These are phyloP conservation scores for Penstemon newberryi DNA, from an alignment of 257 asterid genomes.

Conservation along the genomic window DNA sequence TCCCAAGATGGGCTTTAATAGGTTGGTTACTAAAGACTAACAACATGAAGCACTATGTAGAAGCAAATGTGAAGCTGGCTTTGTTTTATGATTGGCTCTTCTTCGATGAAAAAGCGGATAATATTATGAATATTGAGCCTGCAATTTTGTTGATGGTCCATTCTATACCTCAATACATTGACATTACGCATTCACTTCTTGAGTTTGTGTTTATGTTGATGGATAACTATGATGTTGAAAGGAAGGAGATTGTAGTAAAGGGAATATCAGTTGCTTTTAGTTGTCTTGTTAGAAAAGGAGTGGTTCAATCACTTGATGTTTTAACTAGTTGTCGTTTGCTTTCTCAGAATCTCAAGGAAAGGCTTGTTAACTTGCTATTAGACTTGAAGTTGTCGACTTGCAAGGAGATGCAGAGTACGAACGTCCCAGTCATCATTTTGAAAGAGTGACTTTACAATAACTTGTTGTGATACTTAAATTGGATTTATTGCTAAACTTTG, in stretches of 20 bases:
- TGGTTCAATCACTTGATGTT: conserved; percentile 60
- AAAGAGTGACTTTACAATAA: not conserved
- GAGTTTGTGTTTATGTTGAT: conserved; percentile 62
- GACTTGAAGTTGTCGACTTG: conserved; percentile 24
- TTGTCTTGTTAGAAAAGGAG: conserved; percentile 48
- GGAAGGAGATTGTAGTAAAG: conserved; percentile 52
- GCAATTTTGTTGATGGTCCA: conserved; percentile 66
- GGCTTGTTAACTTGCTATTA: conserved; percentile 44
- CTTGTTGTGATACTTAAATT: not conserved
- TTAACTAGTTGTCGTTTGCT: conserved; percentile 49
- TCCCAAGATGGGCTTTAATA: conserved; percentile 79
- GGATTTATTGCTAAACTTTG: too few species aligned
- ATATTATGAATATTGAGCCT: conserved; percentile 75
- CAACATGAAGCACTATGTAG: conserved; percentile 48
- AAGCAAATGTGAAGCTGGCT: conserved; percentile 73
- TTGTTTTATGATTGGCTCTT: conserved; percentile 83
- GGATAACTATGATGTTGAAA: conserved; percentile 70
- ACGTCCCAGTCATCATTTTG: conserved; percentile 6
- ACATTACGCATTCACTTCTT: conserved; percentile 68
- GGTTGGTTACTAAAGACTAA: conserved; percentile 71
- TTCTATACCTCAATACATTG: conserved; percentile 64
- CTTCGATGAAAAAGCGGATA: conserved; percentile 66
- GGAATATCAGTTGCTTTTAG: conserved; percentile 61
- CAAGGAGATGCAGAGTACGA: conserved; percentile 19
- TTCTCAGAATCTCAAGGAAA: conserved; percentile 62